Evolutionary conservation across 257 asterid genomes (phyloP), one percentile per base, ranked within the genome.

Genomic region (Plantago ovata): DNA sequence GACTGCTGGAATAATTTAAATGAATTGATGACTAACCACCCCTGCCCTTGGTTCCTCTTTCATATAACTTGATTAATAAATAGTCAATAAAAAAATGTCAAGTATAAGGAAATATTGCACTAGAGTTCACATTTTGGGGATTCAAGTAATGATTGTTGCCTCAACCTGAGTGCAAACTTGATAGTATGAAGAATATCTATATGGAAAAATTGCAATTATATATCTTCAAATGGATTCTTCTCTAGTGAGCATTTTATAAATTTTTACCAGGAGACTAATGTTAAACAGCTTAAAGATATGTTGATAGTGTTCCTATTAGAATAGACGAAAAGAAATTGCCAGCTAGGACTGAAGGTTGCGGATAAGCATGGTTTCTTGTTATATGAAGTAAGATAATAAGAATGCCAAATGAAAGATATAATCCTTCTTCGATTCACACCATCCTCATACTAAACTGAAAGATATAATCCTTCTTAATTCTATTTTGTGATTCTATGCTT

Each of bases 381-480:
- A 19, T 36, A 20, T n/a, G n/a, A n/a, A n/a, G n/a, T n/a, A n/a
- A n/a, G n/a, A n/a, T n/a, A n/a, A n/a, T 16, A 23, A 61, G 49
- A 64, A 50, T 63, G 50, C 61, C 42, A 64, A 15, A 36, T 45
- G 57, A 38, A 58, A 53, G 61, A 52, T 58, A 42, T n/a, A 24
- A 42, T 43, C 28, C 63, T 28, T 28, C 36, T 28, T 28, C 41
- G 54, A 42, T 58, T 58, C 67, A 19, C 65, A 61, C 67, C 47
- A 48, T 58, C 66, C 61, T 64, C 62, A 64, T 77, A 72, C 84
- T 84, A 62, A 79, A 80, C n/a, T 45, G 57, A 38, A 58, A 53
- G 61, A 52, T 58, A 42, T n/a, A 24, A 42, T 43, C 28, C 63
- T 28, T 28, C 36, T 28, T 28, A 28, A 28, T 28, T 3, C 7